Evolutionary conservation across 1,284 basidiomycete genomes (phyloP), one percentile per base, ranked within the genome.

Genomic region (Cryptococcus wingfieldii): DNA sequence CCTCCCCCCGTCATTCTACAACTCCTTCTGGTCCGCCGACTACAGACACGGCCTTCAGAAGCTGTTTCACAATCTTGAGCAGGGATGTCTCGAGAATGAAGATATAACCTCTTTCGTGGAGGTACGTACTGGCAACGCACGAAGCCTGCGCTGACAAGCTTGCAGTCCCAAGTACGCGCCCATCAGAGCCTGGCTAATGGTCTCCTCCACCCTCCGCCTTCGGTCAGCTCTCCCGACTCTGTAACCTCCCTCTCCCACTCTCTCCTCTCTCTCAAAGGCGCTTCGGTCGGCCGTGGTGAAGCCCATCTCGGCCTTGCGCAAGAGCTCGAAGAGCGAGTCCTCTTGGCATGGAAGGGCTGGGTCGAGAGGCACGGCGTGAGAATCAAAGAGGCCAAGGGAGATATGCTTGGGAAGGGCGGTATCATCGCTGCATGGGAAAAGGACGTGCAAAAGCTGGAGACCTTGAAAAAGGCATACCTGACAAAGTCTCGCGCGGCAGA

Each of bases 21-120:
- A 93, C 76, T 91, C 89, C 38, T 94, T 94, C 80, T 94, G 90
- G 90, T 84, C 90, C 9, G 86, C 89, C 71, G 89, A 92, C 78
- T 91, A 90, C 71, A 81, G 89, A 41, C 83, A 79, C 56, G 90
- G 90, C 37, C 81, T 93, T 27, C 85, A 92, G 62, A 83, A 87
- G 19, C 76, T 92, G 23, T 90, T 85, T 71, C 76, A 71, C 47
- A 87, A 89, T 76, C 83, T 92, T 38, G 86, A 90, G 67, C 86
- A 89, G 68, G 69, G 68, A 65, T 65, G 63, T 25, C 80, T 80
- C 18, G 90, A 94, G 79, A 87, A 91, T 77, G 82, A 85, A 59
- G 87, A 93, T 72, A 83, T 93, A 44, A 79, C 88, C 52, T 80
- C 83, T 23, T 93, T 93, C 77, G 86, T 95, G 55, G 81, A 85